Evolutionary conservation across 2,329 filamentous ascomycete species (phyloP).

Genomic region (Hymenoscyphus infarciens): DNA sequence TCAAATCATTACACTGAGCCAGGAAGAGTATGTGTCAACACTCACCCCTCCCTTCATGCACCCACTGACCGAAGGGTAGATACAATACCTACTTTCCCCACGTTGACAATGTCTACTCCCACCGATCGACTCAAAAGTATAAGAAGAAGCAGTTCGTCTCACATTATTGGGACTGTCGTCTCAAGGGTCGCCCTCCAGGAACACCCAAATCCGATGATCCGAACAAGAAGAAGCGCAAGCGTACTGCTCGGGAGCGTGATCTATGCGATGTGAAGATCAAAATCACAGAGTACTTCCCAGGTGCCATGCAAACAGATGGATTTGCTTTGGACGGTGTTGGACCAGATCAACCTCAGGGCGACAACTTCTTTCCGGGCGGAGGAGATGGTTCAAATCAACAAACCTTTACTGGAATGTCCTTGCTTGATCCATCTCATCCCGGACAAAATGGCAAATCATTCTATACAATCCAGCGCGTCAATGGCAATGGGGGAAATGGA

Average conservation of each 20-base stretch:
- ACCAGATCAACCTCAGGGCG: constrained; percentile 22
- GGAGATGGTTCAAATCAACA: constrained; percentile 29
- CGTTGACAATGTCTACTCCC: constrained; percentile 80
- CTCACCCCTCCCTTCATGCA: neutral
- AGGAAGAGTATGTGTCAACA: constrained; percentile 59
- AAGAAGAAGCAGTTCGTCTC: constrained; percentile 80
- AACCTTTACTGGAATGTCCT: constrained; percentile 41
- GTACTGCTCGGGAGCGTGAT: constrained; percentile 69
- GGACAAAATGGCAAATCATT: constrained; percentile 52
- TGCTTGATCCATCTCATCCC: constrained; percentile 43
- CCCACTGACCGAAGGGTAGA: constrained; percentile 39
- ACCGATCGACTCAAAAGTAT: constrained; percentile 75
- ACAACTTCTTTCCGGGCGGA: constrained; percentile 33
- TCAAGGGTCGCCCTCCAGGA: constrained; percentile 75
- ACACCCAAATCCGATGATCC: constrained; percentile 78
- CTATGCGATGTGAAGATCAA: constrained; percentile 87
- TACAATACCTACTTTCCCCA: constrained; percentile 81
- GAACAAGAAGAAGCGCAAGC: constrained; percentile 77
- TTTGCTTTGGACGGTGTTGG: constrained; percentile 32
- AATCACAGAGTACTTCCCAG: constrained; percentile 74
- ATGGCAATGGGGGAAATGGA: constrained; percentile 71
- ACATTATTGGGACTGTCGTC: constrained; percentile 80
- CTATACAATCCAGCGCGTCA: constrained; percentile 75
- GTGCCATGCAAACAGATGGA: constrained; percentile 38
- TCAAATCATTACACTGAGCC: constrained; percentile 65